Percentiles rank a stretch among this genome's conserved stretches.
These are phyloP conservation scores for Tricholoma matsutake DNA, from an alignment of 768 basidiomycete species.

Conservation along the genomic window DNA sequence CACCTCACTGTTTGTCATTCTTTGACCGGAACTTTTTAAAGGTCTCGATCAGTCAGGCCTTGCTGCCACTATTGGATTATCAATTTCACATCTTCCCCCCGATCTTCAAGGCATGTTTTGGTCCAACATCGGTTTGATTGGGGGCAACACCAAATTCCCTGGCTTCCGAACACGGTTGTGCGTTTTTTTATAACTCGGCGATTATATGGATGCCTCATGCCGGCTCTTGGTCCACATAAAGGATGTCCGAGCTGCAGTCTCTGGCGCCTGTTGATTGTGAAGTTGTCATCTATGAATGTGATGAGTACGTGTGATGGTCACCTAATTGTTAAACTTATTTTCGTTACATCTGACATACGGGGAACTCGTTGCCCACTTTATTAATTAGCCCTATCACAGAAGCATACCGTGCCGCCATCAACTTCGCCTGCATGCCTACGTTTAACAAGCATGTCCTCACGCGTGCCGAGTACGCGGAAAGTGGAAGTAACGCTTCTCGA, in stretches of 20 bases:
- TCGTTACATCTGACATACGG: constrained; percentile 6
- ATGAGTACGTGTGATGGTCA: constrained; percentile 54
- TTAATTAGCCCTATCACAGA: constrained; percentile 60
- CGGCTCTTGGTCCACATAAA: constrained; percentile 30
- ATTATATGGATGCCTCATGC: background rate
- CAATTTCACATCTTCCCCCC: constrained; percentile 71
- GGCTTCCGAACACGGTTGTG: constrained; percentile 79
- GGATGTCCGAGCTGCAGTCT: constrained; percentile 68
- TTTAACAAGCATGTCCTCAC: constrained; percentile 61
- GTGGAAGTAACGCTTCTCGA: constrained; percentile 71
- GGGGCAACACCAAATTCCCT: constrained; percentile 74
- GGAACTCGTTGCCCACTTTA: constrained; percentile 5
- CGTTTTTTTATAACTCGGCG: constrained; percentile 27
- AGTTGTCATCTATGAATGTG: constrained; percentile 66
- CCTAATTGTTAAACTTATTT: constrained; percentile 6
- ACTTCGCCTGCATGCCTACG: constrained; percentile 51
- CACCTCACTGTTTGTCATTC: constrained; percentile 9
- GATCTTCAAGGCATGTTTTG: constrained; percentile 94
- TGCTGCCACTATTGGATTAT: constrained; percentile 67
- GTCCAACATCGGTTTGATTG: constrained; percentile 89
- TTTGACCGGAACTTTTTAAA: constrained; percentile 27
- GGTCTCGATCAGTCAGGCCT: constrained; percentile 84
- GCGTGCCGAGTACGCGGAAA: constrained; percentile 81
- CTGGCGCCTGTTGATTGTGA: constrained; percentile 82
- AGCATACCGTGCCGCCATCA: constrained; percentile 57